Evolutionary conservation across 2,329 filamentous ascomycete genomes (phyloP), one percentile per base, ranked within the genome.

Genomic region (Emergomyces africanus): DNA sequence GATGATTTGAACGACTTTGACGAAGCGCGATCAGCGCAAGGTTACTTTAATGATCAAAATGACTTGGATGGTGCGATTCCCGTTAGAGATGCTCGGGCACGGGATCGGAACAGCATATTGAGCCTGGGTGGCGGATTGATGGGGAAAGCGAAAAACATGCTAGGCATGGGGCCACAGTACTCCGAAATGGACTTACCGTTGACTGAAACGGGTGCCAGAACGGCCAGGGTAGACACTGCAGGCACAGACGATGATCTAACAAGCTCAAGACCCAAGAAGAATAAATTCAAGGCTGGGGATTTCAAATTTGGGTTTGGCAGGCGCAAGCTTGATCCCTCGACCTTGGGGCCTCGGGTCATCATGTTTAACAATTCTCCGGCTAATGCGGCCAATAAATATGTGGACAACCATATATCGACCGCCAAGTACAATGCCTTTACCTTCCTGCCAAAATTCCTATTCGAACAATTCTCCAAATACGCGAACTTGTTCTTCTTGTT

Each of bases 401-500:
- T 91, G 70, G 89, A 95, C 81, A 99, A 99, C 71, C 90, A 97
- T 73, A 88, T 99, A 63, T 97, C 92, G 48, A 99, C 94, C 5
- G 88, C 94, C 63, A 99, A 99, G 75, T 99, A 99, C 82, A 99
- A 97, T 72, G 68, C 90, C 69, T 80, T 89, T 58, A 96, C 90
- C 23, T 99, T 99, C 73, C 71, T 97, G 20, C 94, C 94, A 56
- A 99, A 99, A 74, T 99, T 99, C 75, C 79, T 99, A 59, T 90
- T 92, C 72, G 94, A 99, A 74, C 94, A 99, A 72, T 99, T 99
- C 76, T 96, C 91, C 62, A 99, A 96, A 79, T 96, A 96, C 74
- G 94, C 94, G 78, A 99, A 99, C 75, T 76, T 99, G 69, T 99
- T 99, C 79, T 99, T 99, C 87, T 83, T 99, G 71, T 97, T 99